Evolutionary conservation across 129 eudicot genomes (phyloP).

Genomic region (Flaveria bidentis): DNA sequence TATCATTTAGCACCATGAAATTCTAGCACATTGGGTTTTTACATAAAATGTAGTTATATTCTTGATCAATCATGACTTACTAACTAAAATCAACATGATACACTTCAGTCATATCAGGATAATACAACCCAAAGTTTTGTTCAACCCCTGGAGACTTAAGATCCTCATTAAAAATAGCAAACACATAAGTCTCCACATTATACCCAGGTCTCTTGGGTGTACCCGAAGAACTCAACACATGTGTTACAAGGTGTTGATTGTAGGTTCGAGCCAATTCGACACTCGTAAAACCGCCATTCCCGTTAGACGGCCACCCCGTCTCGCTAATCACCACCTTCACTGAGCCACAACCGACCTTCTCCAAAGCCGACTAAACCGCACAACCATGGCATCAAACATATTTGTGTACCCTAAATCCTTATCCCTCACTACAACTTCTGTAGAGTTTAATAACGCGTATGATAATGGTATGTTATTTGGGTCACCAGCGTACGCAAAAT

Average conservation of each 20-base stretch:
- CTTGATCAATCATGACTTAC: not conserved
- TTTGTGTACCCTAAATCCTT: constrained; percentile 38
- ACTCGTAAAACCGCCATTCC: constrained; percentile 37
- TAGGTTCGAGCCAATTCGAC: constrained; percentile 28
- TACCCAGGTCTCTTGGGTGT: constrained; percentile 43
- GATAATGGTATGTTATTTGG: constrained; percentile 18
- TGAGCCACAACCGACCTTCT: constrained; percentile 31
- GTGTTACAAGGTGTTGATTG: constrained; percentile 35
- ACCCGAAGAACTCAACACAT: constrained; percentile 28
- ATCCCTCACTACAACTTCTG: constrained; percentile 37
- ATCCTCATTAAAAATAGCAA: constrained; percentile 46
- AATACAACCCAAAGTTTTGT: constrained; percentile 46
- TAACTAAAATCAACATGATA: constrained; percentile 39
- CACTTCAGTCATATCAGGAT: constrained; percentile 41
- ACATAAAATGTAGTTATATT: no score
- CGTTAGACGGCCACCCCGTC: constrained; percentile 53
- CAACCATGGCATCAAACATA: constrained; percentile 49
- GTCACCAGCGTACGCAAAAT: constrained; percentile 31
- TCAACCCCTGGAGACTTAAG: constrained; percentile 42
- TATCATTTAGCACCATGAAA: no score
- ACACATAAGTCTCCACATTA: constrained; percentile 39
- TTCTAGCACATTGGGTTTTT: no score
- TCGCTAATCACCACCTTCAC: constrained; percentile 43
- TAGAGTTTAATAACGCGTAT: constrained; percentile 35
- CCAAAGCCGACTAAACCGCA: constrained; percentile 38